Percentiles rank a stretch among this genome's conserved stretches.
Conservation (phyloP, 2,329 filamentous ascomycete genomes). For the Verticillium tricorpus region DNA sequence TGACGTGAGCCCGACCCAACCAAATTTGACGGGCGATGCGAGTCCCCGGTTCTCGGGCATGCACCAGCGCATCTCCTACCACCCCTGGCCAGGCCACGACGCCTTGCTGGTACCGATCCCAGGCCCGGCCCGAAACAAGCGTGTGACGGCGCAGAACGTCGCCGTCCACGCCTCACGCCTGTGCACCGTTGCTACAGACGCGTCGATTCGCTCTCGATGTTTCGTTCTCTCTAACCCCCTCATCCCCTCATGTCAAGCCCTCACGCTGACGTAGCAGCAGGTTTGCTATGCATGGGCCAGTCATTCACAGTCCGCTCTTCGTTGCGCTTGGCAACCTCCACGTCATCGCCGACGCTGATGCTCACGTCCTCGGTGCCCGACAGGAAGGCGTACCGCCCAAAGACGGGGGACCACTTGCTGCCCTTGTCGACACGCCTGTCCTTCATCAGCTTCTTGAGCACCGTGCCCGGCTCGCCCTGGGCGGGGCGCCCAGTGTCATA, state of each 20-base stretch:
- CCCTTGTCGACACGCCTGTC: conserved; percentile 69
- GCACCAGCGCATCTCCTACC: not conserved
- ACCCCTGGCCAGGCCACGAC: not conserved
- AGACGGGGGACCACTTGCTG: conserved; percentile 62
- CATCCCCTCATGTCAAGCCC: no score
- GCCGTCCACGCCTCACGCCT: no score
- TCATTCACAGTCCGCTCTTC: conserved; percentile 49
- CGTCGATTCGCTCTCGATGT: no score
- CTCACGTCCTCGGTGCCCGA: conserved; percentile 16
- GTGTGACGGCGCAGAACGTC: no score
- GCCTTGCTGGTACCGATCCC: no score
- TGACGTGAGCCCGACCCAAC: not conserved
- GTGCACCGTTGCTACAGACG: no score
- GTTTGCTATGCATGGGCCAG: conserved; percentile 31
- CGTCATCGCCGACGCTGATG: conserved; percentile 52
- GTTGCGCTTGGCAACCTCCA: conserved; percentile 45
- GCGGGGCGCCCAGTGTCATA: conserved; percentile 59
- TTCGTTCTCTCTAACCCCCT: no score
- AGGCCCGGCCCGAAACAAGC: no score
- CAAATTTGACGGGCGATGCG: not conserved
- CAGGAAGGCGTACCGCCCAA: conserved; percentile 69
- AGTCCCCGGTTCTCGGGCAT: not conserved
- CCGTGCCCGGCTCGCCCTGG: conserved; percentile 50
- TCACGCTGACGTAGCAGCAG: not conserved
- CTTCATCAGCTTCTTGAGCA: conserved; percentile 65